Base-by-base conservation (phyloP, 2,329 filamentous ascomycete genomes). In the Venturia pyrina region DNA sequence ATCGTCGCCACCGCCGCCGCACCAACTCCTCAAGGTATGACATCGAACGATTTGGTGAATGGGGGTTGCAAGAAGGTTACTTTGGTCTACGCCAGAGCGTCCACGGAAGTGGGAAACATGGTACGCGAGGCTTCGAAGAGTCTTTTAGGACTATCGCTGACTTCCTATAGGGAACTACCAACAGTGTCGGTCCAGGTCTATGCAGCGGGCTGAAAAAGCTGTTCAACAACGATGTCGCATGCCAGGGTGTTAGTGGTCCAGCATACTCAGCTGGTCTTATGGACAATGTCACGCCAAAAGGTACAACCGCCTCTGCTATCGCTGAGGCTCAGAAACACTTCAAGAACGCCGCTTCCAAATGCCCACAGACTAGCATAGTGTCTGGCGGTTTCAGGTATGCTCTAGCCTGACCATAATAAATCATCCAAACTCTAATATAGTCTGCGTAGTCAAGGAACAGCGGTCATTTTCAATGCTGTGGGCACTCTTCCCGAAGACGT, bases 41-140 rank as follows among this genome's bases (percentile, higher is more conserved):
- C 68, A 37, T 70, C 71, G 21, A 77, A 79, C 60, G 78, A 79
- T 17, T 73, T 79, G 57, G 68, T 73, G 32, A 67, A 71, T 0
- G 75, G 76, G 1, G 68, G 70, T 6, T 79, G 78, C 67, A 72
- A 74, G 21, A 69, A 71, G 28, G 72, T 77, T 2, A 76, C 76
- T 40, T 75, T 79, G 46, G 74, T 79, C 63, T 78, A 74, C 59
- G 77, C 78, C 1, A 75, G 78, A 32, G 78, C 76, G 1, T 78
- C 75, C 3, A 75, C 73, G 10, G 77, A 79, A 65, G 66, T 70
- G 0, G 78, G 77, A 60, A 79, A 79, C 65, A 70, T 78, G 66
- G 76, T 78, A 62, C 66, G 68, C 34, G 34, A 15, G 11, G 13
- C 13, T 40, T 8, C 15, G 19, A 53, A 64, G 10, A n/a, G 44